Base-by-base conservation (phyloP, 75 land plant species). In the Pinus albicaulis region DNA sequence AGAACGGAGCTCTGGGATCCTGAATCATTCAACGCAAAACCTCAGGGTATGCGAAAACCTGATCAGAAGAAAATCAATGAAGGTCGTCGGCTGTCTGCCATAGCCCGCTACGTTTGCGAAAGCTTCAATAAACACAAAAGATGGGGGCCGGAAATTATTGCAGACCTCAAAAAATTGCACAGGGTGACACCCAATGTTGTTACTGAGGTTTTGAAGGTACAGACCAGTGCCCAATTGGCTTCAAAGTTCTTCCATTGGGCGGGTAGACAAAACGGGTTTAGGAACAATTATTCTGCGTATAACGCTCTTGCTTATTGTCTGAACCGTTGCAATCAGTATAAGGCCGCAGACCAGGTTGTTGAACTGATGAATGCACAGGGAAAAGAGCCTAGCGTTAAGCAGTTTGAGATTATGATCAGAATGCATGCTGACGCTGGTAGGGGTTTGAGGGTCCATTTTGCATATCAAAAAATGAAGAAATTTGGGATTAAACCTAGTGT, bases 211-310 rank as follows among this genome's bases (percentile, higher is more conserved):
- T 83, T 91, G 56, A 84, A 86, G 64, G 83, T 81, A 5, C 62
- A 81, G 48, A 75, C 79, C 25, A 74, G 81, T 79, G 76, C 87
- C 13, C 19, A 55, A 0, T 48, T 89, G 24, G 72, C 85, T 75
- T 73, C 88, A 58, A 86, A 81, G 71, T 86, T 91, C 83, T 91
- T 91, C 82, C 82, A 76, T 57, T 91, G 93, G 93, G 89, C 89
- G 10, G 84, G 83, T 55, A 86, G 84, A 78, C 93, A 91, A 68
- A 89, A 89, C 76, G 86, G 89, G 8, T 91, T 76, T 69, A 55
- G 60, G 41, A 90, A 89, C 73, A 77, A 78, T 59, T 91, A 79
- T 56, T 88, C 89, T 34, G 76, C 84, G 20, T 91, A 83, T 68
- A 89, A 91, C 60, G 93, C 93, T 63, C 82, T 81, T 55, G 87